A percentile compares a stretch with the other conserved stretches of the same genome.
Conservation (phyloP, 1,284 basidiomycete genomes). For the Ceratobasidium sp. region DNA sequence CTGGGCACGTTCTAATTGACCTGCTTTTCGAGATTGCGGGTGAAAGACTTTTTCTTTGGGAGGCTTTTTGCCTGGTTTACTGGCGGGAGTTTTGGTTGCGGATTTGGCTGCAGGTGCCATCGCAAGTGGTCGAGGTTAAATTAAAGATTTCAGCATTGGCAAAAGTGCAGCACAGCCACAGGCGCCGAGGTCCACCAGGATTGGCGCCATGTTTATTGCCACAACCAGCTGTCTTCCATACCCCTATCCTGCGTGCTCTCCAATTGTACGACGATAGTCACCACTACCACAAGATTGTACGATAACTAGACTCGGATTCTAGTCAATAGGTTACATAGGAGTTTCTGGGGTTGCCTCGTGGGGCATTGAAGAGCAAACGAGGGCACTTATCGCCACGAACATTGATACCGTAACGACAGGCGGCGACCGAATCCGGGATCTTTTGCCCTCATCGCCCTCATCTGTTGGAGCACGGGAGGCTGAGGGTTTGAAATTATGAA, state of each 20-base stretch:
- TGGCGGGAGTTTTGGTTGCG: conserved; percentile 13
- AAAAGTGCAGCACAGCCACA: conserved; percentile 35
- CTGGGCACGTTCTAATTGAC: conserved; percentile 73
- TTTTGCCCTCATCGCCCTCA: background rate
- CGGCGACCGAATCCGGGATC: background rate
- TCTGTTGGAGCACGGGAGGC: background rate
- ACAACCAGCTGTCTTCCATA: background rate
- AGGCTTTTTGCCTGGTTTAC: conserved; percentile 45
- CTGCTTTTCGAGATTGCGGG: conserved; percentile 80
- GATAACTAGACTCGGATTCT: too few relatives aligned
- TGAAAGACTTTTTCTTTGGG: conserved; percentile 81
- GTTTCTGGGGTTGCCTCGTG: too few relatives aligned
- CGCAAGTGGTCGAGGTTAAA: background rate
- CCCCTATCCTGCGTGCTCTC: too few relatives aligned
- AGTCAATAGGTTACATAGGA: too few relatives aligned
- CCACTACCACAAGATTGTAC: too few relatives aligned
- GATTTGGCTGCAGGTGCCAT: conserved; percentile 24
- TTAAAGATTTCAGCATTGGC: too few relatives aligned
- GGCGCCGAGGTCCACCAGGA: background rate
- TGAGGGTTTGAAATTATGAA: conserved; percentile 3
- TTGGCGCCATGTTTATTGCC: background rate
- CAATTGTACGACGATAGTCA: too few relatives aligned
- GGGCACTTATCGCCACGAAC: too few relatives aligned
- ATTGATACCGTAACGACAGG: too few relatives aligned
- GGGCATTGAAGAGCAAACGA: too few relatives aligned